phyloP scores from a whole-genome alignment of 106 monocot genomes.

The Acorus gramineus region DNA sequence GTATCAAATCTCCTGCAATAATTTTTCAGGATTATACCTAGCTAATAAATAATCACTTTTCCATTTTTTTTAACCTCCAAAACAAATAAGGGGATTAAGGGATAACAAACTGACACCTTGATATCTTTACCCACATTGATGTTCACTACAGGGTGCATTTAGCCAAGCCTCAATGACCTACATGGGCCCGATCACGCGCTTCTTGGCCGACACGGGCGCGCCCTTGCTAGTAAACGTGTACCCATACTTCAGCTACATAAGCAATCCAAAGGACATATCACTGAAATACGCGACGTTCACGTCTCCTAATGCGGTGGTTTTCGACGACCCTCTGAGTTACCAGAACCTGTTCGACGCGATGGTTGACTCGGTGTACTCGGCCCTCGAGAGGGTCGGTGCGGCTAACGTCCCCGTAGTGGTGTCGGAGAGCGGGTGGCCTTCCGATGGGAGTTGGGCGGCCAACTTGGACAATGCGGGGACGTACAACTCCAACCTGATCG shows the following conservation, averaged over 20 bases:
- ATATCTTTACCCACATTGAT: too few species aligned
- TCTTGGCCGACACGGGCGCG: constrained; percentile 10
- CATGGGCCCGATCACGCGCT: not conserved
- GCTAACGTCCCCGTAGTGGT: constrained; percentile 25
- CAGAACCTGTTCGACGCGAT: constrained; percentile 42
- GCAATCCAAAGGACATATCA: constrained; percentile 6
- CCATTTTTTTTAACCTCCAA: too few species aligned
- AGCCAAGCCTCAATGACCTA: not conserved
- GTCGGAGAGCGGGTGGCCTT: constrained; percentile 65
- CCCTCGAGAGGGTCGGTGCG: constrained; percentile 29
- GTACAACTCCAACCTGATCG: constrained; percentile 28
- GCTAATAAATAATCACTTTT: too few species aligned
- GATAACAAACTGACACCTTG: too few species aligned
- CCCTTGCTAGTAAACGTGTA: constrained; percentile 44
- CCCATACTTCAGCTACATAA: constrained; percentile 38
- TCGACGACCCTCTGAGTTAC: constrained; percentile 14
- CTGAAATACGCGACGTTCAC: constrained; percentile 25
- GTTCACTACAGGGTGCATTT: constrained; percentile 3
- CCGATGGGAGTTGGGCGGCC: constrained; percentile 21
- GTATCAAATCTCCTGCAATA: too few species aligned
- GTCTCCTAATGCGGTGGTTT: constrained; percentile 9
- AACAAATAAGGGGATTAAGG: too few species aligned
- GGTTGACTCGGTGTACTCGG: constrained; percentile 40
- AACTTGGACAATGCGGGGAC: constrained; percentile 19
- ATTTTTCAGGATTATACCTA: too few species aligned